A percentile compares a stretch with the other conserved stretches of the same genome.
Evolutionary conservation across 225 moss, liverwort and hornwort species (phyloP).

Genomic region (Asterella californica): DNA sequence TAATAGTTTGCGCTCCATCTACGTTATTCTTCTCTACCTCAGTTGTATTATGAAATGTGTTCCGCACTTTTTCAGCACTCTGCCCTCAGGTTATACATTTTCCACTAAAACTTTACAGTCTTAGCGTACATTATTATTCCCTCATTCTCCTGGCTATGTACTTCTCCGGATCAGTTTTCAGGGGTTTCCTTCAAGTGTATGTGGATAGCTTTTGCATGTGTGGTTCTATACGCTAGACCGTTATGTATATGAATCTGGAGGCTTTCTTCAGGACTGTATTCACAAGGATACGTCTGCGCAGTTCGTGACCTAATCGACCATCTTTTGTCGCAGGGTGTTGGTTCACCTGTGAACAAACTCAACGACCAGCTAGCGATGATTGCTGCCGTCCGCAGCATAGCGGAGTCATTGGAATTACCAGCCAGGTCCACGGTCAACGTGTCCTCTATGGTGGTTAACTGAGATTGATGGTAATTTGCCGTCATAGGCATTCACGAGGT

Average conservation of each 20-base stretch:
- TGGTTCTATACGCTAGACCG: no score
- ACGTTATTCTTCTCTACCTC: not conserved
- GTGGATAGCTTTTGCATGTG: no score
- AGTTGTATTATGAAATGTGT: not conserved
- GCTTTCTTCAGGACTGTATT: no score
- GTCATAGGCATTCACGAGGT: not conserved
- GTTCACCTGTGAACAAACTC: slow-evolving; percentile 81
- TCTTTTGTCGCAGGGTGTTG: slow-evolving; percentile 60
- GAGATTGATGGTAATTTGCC: slow-evolving; percentile 1
- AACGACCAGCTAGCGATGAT: slow-evolving; percentile 84
- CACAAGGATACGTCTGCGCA: no score
- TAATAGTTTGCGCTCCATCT: no score
- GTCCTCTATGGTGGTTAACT: slow-evolving; percentile 1
- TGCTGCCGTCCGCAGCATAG: slow-evolving; percentile 86
- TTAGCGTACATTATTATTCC: no score
- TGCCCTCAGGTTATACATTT: no score
- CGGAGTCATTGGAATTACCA: slow-evolving; percentile 75
- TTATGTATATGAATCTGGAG: no score
- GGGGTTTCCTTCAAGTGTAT: no score
- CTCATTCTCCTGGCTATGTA: no score
- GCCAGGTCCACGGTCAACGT: slow-evolving; percentile 3
- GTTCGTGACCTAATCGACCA: not conserved
- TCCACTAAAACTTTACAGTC: no score
- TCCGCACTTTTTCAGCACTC: not conserved
- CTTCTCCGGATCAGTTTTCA: no score